These are phyloP conservation scores for Teunomyces atbi DNA, from an alignment of 805 yeast species.

Conservation along the genomic window DNA sequence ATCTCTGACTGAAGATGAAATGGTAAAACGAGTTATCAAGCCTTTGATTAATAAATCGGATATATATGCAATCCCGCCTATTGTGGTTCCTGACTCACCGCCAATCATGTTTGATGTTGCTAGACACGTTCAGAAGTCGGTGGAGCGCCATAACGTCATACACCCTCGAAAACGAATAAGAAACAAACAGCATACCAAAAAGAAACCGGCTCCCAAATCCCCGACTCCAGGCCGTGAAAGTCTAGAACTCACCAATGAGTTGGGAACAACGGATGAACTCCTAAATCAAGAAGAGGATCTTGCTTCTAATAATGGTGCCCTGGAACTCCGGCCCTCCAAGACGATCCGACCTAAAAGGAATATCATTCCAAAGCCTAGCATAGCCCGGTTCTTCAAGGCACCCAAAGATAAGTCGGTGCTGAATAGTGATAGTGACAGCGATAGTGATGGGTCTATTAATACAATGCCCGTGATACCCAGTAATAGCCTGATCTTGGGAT, in stretches of 20 bases:
- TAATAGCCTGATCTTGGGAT: slow-evolving; percentile 14
- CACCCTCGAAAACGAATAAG: slow-evolving; percentile 1
- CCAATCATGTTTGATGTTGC: slow-evolving; percentile 30
- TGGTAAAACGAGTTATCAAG: slow-evolving; percentile 19
- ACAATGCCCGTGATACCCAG: slow-evolving; percentile 8
- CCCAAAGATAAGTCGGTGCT: neutral
- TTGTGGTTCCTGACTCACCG: slow-evolving; percentile 23
- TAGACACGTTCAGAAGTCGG: slow-evolving; percentile 18
- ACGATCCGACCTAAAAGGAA: slow-evolving; percentile 1
- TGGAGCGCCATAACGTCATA: slow-evolving; percentile 4
- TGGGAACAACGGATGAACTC: neutral
- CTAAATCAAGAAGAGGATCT: neutral
- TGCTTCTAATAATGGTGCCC: neutral
- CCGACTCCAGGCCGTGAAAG: neutral
- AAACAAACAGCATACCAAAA: neutral
- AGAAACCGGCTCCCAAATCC: neutral
- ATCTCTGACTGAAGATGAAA: slow-evolving; percentile 22
- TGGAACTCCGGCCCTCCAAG: neutral
- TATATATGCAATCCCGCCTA: slow-evolving; percentile 2
- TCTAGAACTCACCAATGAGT: neutral
- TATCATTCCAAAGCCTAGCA: slow-evolving; percentile 6
- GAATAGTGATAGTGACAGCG: slow-evolving; percentile 12
- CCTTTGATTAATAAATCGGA: slow-evolving; percentile 9
- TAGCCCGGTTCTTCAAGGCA: slow-evolving; percentile 10
- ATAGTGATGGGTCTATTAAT: slow-evolving; percentile 13